Evolutionary conservation across 495 filamentous ascomycete genomes (phyloP).

Genomic region (Xylaria curta): DNA sequence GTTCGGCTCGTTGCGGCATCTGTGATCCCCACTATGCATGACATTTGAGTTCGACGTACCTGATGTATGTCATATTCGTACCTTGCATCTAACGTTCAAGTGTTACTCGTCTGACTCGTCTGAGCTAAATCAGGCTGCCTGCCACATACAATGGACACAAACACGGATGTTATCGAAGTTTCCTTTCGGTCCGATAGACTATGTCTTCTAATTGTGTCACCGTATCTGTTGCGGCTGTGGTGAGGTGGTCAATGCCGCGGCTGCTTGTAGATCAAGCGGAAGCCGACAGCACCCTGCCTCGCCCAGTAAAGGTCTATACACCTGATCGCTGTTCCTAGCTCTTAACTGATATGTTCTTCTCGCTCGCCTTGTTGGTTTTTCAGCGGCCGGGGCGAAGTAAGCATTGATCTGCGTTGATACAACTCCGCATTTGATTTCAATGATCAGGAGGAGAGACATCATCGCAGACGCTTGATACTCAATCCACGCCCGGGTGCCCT

Average conservation of each 20-base stretch:
- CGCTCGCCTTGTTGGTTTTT: background rate
- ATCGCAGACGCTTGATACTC: background rate
- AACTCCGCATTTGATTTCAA: slow-evolving; percentile 6
- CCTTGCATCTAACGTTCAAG: slow-evolving; percentile 12
- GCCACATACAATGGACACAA: background rate
- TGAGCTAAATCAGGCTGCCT: slow-evolving; percentile 17
- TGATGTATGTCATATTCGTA: slow-evolving; percentile 13
- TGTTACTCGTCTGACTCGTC: background rate
- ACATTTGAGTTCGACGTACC: slow-evolving; percentile 4
- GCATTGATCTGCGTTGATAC: slow-evolving; percentile 8
- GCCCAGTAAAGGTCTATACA: background rate
- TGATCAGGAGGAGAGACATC: background rate
- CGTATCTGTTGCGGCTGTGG: background rate
- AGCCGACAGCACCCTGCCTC: slow-evolving; percentile 7
- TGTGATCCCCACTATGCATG: slow-evolving; percentile 11
- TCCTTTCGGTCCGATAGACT: slow-evolving; percentile 21
- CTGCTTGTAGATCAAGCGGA: slow-evolving; percentile 1
- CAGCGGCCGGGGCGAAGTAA: slow-evolving; percentile 11
- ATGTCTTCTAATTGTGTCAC: slow-evolving; percentile 4
- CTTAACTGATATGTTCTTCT: background rate
- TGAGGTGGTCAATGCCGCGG: background rate
- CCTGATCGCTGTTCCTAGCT: slow-evolving; percentile 1
- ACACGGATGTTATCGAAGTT: background rate
- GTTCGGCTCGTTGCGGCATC: slow-evolving; percentile 8
- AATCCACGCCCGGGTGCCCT: slow-evolving; percentile 17